These are phyloP conservation scores for Xanthoconium separans DNA, from an alignment of 1,284 basidiomycete genomes.

Conservation along the genomic window DNA sequence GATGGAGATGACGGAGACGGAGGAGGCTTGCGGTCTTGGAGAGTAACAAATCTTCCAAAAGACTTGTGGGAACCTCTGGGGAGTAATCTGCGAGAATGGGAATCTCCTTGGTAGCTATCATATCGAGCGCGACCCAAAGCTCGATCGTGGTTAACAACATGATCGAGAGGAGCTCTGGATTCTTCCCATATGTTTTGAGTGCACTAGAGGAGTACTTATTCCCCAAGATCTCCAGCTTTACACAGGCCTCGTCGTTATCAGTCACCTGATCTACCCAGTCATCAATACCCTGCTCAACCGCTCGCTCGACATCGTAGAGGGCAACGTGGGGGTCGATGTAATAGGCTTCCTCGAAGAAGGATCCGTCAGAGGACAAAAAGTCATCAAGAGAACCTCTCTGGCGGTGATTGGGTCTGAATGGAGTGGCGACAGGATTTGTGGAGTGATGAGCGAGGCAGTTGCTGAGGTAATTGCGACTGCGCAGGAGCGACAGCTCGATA, in stretches of 20 bases:
- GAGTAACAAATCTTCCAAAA: neutral
- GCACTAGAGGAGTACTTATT: neutral
- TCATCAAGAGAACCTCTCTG: neutral
- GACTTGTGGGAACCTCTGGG: neutral
- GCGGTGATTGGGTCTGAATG: neutral
- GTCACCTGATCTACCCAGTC: neutral
- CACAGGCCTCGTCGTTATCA: neutral
- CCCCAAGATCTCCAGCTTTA: neutral
- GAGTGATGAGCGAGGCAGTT: neutral
- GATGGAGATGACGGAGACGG: conserved; percentile 25
- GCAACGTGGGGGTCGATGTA: neutral
- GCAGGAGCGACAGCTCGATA: neutral
- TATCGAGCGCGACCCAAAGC: too few relatives aligned
- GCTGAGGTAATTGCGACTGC: neutral
- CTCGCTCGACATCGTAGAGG: neutral
- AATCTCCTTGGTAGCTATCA: too few relatives aligned
- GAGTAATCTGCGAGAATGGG: too few relatives aligned
- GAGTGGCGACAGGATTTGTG: neutral
- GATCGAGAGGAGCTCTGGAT: neutral
- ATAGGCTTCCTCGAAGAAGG: neutral
- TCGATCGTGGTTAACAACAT: neutral
- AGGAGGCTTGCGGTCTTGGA: neutral
- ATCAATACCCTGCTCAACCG: neutral
- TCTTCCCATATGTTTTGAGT: neutral
- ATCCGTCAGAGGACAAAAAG: neutral